Evolutionary conservation across 2,329 filamentous ascomycete genomes (phyloP).

Genomic region (Verticillium albo-atrum): DNA sequence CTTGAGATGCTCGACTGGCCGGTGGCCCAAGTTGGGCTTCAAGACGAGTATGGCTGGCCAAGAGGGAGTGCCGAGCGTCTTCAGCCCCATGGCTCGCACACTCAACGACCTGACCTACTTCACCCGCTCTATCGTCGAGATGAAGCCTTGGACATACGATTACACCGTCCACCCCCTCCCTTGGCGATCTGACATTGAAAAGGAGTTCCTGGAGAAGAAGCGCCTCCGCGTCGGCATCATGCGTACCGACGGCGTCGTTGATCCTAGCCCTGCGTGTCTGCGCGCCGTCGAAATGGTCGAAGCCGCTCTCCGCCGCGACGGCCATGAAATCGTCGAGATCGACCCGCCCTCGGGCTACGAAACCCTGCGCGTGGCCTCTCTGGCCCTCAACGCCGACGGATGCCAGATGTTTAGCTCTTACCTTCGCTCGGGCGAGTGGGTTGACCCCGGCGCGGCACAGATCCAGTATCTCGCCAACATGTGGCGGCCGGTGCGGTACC

Average conservation of each 20-base stretch:
- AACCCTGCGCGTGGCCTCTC: slow-evolving; percentile 70
- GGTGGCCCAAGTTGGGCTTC: slow-evolving; percentile 84
- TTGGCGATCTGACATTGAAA: slow-evolving; percentile 63
- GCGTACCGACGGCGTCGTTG: slow-evolving; percentile 75
- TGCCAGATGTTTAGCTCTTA: slow-evolving; percentile 74
- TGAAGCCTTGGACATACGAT: slow-evolving; percentile 88
- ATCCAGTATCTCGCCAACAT: slow-evolving; percentile 71
- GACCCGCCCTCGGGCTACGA: slow-evolving; percentile 68
- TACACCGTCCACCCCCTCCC: slow-evolving; percentile 78
- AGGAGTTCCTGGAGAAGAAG: slow-evolving; percentile 56
- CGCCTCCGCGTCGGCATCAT: slow-evolving; percentile 71
- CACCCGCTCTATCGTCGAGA: slow-evolving; percentile 68
- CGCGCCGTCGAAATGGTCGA: slow-evolving; percentile 71
- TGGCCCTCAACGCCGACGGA: slow-evolving; percentile 81
- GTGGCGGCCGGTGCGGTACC: slow-evolving; percentile 68
- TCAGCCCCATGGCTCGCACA: slow-evolving; percentile 88
- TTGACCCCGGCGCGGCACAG: slow-evolving; percentile 72
- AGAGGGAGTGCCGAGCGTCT: slow-evolving; percentile 84
- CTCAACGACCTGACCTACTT: slow-evolving; percentile 82
- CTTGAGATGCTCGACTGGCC: slow-evolving; percentile 78
- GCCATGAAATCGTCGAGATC: slow-evolving; percentile 67
- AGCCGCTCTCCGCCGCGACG: slow-evolving; percentile 61
- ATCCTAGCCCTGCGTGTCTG: slow-evolving; percentile 78
- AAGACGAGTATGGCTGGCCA: slow-evolving; percentile 89
- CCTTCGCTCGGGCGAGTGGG: slow-evolving; percentile 72